Evolutionary conservation across 1,139 yeast species (phyloP), one percentile per base, ranked within the genome.

Genomic region (Debaryomycetaceae sp.): DNA sequence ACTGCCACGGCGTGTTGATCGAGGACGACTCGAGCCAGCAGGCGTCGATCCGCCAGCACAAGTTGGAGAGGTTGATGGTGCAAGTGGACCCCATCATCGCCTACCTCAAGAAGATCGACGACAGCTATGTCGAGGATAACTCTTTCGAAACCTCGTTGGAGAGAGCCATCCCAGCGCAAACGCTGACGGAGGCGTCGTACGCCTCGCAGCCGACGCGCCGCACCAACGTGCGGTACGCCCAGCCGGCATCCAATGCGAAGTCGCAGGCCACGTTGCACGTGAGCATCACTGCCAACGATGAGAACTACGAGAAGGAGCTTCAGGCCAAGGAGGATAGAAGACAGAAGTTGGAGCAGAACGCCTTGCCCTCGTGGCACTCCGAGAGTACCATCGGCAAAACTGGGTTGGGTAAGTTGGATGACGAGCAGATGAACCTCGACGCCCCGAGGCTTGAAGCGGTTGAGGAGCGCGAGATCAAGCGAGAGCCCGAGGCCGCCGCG

Each of bases 281-380:
- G 41, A 82, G 86, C 40, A 88, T 91, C 53, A 83, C 96, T 4
- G 89, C 96, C 2, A 86, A 83, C 49, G 94, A 84, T 52, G 96
- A 88, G 50, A 78, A 79, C 40, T 74, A 76, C 42, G 79, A 73
- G 46, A 66, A 75, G 36, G 88, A 80, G 48, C 69, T 75, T 44
- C 71, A 69, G 51, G 83, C 75, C 43, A 71, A 75, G 49, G 89
- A 81, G 45, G 75, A 70, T 71, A 78, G 67, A 76, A 79, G 71
- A 41, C 71, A 65, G 42, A 84, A 82, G 53, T 74, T 89, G 52
- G 83, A 84, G 51, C 96, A 89, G 56, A 91, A 93, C 53, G 96
- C 96, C 2, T 68, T 91, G 44, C 98, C 99, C 8, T 80, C 94
- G 16, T 91, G 99, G 99, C 96, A 91, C 53, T 75, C 83, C 43